phyloP scores from a whole-genome alignment of 2,329 filamentous ascomycete genomes.

The Parasarocladium wereldwijsianum region DNA sequence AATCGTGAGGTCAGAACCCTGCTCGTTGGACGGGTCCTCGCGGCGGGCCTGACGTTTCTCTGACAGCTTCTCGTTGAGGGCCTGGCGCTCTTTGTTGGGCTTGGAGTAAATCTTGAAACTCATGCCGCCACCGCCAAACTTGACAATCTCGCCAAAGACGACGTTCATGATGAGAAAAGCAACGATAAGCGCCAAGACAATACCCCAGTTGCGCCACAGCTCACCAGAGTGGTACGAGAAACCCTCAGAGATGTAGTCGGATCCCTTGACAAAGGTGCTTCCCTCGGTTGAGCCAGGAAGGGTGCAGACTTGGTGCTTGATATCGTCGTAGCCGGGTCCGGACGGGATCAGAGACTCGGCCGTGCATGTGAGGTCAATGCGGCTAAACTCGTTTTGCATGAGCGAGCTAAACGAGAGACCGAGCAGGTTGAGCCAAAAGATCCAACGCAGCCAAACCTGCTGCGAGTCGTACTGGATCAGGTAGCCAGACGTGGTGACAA shows the following conservation, averaged over 20 bases:
- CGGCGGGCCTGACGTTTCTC: slow-evolving; percentile 44
- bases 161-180: slow-evolving; percentile 66
- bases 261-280: slow-evolving; percentile 46
- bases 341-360: slow-evolving; percentile 54
- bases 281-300: slow-evolving; percentile 57
- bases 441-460: slow-evolving; percentile 67
- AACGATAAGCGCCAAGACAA: slow-evolving; percentile 60
- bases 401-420: slow-evolving; percentile 62
- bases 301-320: slow-evolving; percentile 68
- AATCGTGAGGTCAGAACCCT: slow-evolving; percentile 37
- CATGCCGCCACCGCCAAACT: slow-evolving; percentile 67
- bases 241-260: slow-evolving; percentile 50
- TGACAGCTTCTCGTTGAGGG: slow-evolving; percentile 47
- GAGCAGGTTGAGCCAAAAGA: slow-evolving; percentile 63
- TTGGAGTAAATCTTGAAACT: slow-evolving; percentile 63
- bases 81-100: slow-evolving; percentile 51
- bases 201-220: slow-evolving; percentile 74
- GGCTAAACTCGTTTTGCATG: slow-evolving; percentile 77
- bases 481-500: slow-evolving; percentile 69
- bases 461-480: slow-evolving; percentile 65
- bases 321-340: slow-evolving; percentile 54
- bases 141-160: slow-evolving; percentile 63
- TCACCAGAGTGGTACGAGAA: slow-evolving; percentile 54
- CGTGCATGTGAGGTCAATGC: slow-evolving; percentile 54
- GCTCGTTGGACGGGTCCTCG: slow-evolving; percentile 27